phyloP scores from a whole-genome alignment of 1,284 basidiomycete species.

The Fomitopsis palustris region DNA sequence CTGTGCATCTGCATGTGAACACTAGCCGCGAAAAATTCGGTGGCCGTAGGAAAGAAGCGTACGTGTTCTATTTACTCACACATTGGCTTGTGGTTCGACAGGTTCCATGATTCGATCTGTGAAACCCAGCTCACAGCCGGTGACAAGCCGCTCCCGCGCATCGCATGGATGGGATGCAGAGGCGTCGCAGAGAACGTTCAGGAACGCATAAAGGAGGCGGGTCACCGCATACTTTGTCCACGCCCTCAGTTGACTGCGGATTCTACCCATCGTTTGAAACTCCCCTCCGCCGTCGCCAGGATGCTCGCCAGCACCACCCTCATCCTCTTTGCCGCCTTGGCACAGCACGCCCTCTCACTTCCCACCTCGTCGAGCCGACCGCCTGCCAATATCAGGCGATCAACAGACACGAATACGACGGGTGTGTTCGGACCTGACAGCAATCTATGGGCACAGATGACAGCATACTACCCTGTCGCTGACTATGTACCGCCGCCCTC shows the following conservation, averaged over 20 bases:
- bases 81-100: neutral
- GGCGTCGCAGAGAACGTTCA: neutral
- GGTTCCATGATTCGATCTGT: neutral
- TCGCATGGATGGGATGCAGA: neutral
- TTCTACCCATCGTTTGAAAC: neutral
- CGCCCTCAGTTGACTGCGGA: neutral
- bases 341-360: neutral
- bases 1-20: neutral
- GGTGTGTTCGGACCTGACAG: slow-evolving; percentile 6
- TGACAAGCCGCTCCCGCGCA: neutral
- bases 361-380: neutral
- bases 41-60: neutral
- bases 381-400: neutral
- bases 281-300: neutral
- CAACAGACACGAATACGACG: neutral
- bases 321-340: neutral
- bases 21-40: neutral
- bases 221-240: neutral
- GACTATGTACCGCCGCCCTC: slow-evolving; percentile 45
- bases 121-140: neutral
- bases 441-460: slow-evolving; percentile 50
- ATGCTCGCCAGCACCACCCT: neutral
- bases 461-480: slow-evolving; percentile 51
- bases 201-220: neutral
- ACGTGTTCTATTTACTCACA: neutral